These are phyloP conservation scores for Datisca glomerata DNA, from an alignment of 306 rosid genomes.

Conservation along the genomic window DNA sequence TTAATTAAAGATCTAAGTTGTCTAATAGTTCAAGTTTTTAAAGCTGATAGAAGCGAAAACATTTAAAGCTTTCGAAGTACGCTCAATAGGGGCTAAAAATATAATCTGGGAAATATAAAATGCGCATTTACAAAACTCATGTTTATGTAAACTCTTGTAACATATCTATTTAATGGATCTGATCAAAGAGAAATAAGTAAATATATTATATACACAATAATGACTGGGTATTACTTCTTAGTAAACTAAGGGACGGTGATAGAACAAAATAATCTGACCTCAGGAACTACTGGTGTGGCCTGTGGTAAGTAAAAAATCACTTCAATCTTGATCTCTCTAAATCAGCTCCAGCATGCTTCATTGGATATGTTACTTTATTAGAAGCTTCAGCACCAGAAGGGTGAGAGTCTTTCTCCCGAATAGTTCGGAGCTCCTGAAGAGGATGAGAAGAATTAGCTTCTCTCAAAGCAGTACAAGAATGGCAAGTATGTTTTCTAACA, in stretches of 20 bases:
- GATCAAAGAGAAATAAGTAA: no score
- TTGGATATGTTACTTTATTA: slow-evolving; percentile 20
- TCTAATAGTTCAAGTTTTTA: no score
- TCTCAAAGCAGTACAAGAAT: background rate
- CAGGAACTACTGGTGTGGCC: slow-evolving; percentile 16
- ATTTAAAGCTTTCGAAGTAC: no score
- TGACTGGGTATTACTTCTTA: slow-evolving; percentile 11
- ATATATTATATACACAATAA: slow-evolving; percentile 5
- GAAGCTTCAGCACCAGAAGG: slow-evolving; percentile 26
- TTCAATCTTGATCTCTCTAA: slow-evolving; percentile 35
- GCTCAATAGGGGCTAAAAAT: no score
- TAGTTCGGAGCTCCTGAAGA: slow-evolving; percentile 56
- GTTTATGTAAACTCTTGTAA: no score
- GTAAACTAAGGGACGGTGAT: slow-evolving; percentile 12
- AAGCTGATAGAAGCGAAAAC: no score
- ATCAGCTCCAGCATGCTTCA: slow-evolving; percentile 23
- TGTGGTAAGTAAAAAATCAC: slow-evolving; percentile 17
- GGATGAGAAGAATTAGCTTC: background rate
- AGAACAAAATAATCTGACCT: slow-evolving; percentile 22
- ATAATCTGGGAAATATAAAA: no score
- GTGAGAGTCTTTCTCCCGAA: slow-evolving; percentile 36
- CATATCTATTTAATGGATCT: no score
- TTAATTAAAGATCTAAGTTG: no score
- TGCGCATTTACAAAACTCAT: no score
- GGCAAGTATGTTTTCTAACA: no score